These are phyloP conservation scores for Leucaena leucocephala DNA, from an alignment of 306 rosid species.

Conservation along the genomic window DNA sequence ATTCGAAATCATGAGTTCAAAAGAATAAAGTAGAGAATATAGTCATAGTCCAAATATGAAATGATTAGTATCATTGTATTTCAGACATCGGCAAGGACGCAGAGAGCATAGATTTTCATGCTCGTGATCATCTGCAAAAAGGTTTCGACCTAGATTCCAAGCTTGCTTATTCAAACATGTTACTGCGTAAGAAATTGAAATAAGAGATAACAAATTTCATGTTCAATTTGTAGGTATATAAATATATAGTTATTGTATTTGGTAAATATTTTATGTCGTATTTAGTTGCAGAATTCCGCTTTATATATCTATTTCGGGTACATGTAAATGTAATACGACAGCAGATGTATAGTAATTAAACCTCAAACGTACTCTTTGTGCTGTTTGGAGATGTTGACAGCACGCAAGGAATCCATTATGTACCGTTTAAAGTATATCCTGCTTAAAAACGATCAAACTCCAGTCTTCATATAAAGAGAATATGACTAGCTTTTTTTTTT, in stretches of 20 bases:
- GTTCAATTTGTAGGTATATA: background rate
- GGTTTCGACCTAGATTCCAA: conserved; percentile 39
- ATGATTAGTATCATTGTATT: conserved; percentile 31
- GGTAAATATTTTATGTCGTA: background rate
- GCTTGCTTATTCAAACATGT: conserved; percentile 21
- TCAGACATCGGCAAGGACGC: conserved; percentile 9
- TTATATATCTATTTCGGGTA: too few species aligned
- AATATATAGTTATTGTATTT: too few species aligned
- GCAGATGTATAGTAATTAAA: too few species aligned
- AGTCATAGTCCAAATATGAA: conserved; percentile 32
- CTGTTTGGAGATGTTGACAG: conserved; percentile 18
- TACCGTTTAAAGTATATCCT: conserved; percentile 24
- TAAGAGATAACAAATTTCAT: background rate
- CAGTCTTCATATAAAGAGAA: background rate
- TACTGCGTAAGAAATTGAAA: background rate
- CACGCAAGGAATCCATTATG: conserved; percentile 35
- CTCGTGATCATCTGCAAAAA: conserved; percentile 45
- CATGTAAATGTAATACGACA: too few species aligned
- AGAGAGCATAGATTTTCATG: conserved; percentile 30
- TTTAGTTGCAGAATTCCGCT: background rate
- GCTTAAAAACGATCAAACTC: conserved; percentile 9
- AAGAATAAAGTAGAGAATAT: conserved; percentile 3
- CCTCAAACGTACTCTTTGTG: background rate
- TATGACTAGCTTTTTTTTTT: background rate
- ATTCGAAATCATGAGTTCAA: conserved; percentile 31